Percentiles rank a stretch among this genome's conserved stretches.
These are phyloP conservation scores for Diutina rugosa DNA, from an alignment of 1,139 yeast species.

Conservation along the genomic window DNA sequence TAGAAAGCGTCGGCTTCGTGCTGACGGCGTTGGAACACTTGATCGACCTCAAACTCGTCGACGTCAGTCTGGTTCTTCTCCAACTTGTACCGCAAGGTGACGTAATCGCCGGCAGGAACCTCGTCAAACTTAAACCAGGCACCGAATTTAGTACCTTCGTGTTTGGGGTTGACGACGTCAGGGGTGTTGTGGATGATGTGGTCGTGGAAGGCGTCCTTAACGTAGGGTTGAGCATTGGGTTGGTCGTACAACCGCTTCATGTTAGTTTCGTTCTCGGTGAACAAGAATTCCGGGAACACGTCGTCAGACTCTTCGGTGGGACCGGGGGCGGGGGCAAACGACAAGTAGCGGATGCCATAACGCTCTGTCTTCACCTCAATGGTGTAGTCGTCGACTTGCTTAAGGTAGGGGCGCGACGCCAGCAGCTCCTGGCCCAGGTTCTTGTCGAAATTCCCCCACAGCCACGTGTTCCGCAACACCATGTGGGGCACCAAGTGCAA, in stretches of 20 bases:
- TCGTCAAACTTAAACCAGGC: constrained; percentile 76
- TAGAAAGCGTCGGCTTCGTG: constrained; percentile 92
- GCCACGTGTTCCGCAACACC: constrained; percentile 86
- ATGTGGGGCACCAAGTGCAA: constrained; percentile 79
- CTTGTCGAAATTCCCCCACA: constrained; percentile 48
- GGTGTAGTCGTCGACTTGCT: constrained; percentile 28
- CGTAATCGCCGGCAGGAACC: constrained; percentile 83
- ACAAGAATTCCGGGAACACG: constrained; percentile 62
- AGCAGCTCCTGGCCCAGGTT: neutral
- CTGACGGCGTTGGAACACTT: constrained; percentile 59
- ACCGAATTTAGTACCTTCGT: constrained; percentile 43
- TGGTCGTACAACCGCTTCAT: constrained; percentile 52
- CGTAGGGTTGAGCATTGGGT: constrained; percentile 43
- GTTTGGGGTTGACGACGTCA: constrained; percentile 55
- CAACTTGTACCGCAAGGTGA: constrained; percentile 72
- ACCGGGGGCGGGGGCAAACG: constrained; percentile 88
- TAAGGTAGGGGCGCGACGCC: constrained; percentile 37
- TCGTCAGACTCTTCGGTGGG: constrained; percentile 43
- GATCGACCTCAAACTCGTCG: constrained; percentile 71
- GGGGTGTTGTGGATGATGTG: constrained; percentile 50
- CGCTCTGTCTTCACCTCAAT: constrained; percentile 55
- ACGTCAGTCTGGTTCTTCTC: constrained; percentile 33
- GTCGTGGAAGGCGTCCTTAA: constrained; percentile 90
- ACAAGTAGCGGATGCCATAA: constrained; percentile 58
- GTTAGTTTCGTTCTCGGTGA: constrained; percentile 88